These are phyloP conservation scores for Tilletia indica DNA, from an alignment of 1,284 basidiomycete species.

Conservation along the genomic window DNA sequence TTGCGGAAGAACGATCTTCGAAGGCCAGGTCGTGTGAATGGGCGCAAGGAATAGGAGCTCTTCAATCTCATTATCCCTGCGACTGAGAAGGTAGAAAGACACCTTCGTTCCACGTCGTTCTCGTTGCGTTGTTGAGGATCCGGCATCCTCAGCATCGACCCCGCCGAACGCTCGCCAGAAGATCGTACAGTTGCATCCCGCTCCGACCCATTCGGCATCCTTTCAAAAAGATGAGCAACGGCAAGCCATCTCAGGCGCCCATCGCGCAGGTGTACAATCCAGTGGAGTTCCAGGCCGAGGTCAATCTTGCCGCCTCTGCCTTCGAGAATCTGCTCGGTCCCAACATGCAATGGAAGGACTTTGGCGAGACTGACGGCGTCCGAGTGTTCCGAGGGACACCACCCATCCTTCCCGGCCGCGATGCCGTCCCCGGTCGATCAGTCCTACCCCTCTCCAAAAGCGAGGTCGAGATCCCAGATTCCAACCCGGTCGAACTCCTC, in stretches of 20 bases:
- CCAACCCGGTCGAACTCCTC: not conserved
- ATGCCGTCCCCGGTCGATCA: not conserved
- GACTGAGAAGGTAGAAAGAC: no score
- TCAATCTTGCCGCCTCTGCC: not conserved
- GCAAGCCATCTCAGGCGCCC: not conserved
- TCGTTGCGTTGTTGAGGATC: no score
- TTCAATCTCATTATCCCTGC: no score
- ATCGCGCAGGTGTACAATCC: slow-evolving; percentile 14
- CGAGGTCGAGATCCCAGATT: not conserved
- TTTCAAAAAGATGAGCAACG: slow-evolving; percentile 3
- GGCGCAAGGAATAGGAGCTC: no score
- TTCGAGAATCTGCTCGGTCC: slow-evolving; percentile 10
- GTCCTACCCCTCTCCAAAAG: slow-evolving; percentile 5
- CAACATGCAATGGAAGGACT: not conserved
- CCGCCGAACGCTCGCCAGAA: no score
- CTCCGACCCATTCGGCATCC: no score
- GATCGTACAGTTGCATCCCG: no score
- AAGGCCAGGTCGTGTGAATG: no score
- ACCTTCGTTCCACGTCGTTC: no score
- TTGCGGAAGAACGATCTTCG: no score
- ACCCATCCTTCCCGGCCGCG: slow-evolving; percentile 6
- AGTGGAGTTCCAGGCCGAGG: slow-evolving; percentile 5
- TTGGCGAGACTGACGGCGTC: not conserved
- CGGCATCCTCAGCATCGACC: no score
- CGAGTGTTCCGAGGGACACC: not conserved